These are phyloP conservation scores for Hymenoscyphus linearis DNA, from an alignment of 2,329 filamentous ascomycete species.

Conservation along the genomic window DNA sequence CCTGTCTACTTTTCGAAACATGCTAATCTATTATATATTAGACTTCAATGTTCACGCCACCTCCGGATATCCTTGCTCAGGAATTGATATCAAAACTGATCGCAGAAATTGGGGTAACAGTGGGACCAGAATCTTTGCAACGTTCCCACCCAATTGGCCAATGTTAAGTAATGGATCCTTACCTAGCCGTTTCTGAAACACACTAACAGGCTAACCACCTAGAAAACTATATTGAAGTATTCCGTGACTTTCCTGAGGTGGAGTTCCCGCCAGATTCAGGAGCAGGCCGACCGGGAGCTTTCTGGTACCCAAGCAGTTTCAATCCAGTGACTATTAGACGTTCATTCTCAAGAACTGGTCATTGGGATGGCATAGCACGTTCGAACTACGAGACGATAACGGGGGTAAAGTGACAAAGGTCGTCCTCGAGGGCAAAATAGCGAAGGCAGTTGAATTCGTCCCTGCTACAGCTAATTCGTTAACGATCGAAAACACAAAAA, in stretches of 20 bases:
- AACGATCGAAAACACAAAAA: not conserved
- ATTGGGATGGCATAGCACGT: conserved; percentile 1
- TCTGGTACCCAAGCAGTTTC: not conserved
- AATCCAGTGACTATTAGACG: conserved; percentile 2
- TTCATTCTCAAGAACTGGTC: conserved; percentile 1
- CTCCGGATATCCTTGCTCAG: not conserved
- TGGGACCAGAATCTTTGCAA: conserved; percentile 1
- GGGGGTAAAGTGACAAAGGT: not conserved
- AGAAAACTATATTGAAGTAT: conserved; percentile 1
- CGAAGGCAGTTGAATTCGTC: not conserved
- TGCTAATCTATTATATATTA: not conserved
- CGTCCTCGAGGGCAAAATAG: not conserved
- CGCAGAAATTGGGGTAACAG: not conserved
- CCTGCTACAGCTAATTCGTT: not conserved
- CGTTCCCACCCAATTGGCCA: conserved; percentile 2
- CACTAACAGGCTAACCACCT: not conserved
- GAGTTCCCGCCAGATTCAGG: conserved; percentile 3
- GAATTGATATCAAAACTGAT: conserved; percentile 1
- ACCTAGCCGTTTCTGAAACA: not conserved
- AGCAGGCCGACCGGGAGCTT: not conserved
- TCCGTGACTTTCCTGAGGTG: not conserved
- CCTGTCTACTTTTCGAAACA: too few relatives aligned
- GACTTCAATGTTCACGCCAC: conserved; percentile 2
- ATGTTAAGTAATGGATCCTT: not conserved
- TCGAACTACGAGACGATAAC: conserved; percentile 3